Evolutionary conservation across 2,329 filamentous ascomycete genomes (phyloP).

Genomic region (Lizonia empirigonia): DNA sequence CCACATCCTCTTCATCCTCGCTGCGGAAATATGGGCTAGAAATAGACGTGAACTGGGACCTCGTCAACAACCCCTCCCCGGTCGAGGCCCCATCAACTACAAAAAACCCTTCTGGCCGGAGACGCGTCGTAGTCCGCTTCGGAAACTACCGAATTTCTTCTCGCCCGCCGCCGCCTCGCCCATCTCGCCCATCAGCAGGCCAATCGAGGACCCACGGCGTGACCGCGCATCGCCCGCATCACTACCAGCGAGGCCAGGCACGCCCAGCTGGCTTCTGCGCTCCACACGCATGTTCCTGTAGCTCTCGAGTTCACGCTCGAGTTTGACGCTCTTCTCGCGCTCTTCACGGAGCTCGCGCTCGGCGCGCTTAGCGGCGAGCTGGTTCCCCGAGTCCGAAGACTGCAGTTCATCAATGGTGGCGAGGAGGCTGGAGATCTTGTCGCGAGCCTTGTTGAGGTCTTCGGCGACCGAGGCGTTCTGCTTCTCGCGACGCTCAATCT

Average conservation of each 20-base stretch:
- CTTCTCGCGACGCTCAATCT: conserved; percentile 93
- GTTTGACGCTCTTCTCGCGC: conserved; percentile 74
- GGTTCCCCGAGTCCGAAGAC: conserved; percentile 78
- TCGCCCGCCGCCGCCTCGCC: conserved; percentile 39
- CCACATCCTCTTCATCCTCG: conserved; percentile 35
- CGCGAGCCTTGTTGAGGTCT: conserved; percentile 81
- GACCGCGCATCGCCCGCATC: conserved; percentile 52
- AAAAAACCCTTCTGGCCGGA: conserved; percentile 59
- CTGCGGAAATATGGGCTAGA: conserved; percentile 36
- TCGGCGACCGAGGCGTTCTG: conserved; percentile 79
- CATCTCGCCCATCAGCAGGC: conserved; percentile 46
- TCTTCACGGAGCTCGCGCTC: conserved; percentile 91
- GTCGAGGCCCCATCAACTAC: conserved; percentile 47
- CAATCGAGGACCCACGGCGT: conserved; percentile 52
- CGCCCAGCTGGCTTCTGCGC: conserved; percentile 48
- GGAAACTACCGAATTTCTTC: conserved; percentile 41
- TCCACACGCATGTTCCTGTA: conserved; percentile 76
- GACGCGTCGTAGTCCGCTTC: conserved; percentile 48
- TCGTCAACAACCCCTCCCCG: conserved; percentile 34
- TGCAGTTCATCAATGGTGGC: conserved; percentile 93
- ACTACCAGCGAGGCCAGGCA: conserved; percentile 47
- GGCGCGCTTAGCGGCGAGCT: conserved; percentile 80
- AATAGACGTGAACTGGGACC: conserved; percentile 35
- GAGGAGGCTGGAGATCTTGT: conserved; percentile 89
- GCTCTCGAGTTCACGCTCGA: conserved; percentile 88